phyloP scores from a whole-genome alignment of 345 rosid species.

The Hirschfeldia incana region DNA sequence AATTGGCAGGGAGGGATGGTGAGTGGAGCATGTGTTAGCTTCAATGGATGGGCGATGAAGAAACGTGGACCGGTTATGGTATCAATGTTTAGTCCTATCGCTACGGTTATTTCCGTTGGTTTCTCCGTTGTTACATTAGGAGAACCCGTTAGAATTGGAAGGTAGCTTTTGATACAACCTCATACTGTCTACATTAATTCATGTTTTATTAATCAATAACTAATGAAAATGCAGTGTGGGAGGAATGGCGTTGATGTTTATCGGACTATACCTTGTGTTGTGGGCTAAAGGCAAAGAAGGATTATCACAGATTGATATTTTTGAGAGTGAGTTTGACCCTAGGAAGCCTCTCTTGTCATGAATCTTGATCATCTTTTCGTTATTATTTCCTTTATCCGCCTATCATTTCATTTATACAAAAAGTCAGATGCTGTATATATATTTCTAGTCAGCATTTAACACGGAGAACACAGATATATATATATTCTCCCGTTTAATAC shows the following conservation, averaged over 20 bases:
- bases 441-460: slow-evolving; percentile 3
- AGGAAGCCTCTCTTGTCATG: slow-evolving; percentile 74
- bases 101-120: slow-evolving; percentile 61
- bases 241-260: slow-evolving; percentile 82
- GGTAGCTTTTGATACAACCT: slow-evolving; percentile 46
- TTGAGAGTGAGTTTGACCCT: slow-evolving; percentile 51
- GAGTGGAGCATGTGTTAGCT: slow-evolving; percentile 72
- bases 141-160: slow-evolving; percentile 61
- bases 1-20: slow-evolving; percentile 55
- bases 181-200: too few species aligned
- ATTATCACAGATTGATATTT: slow-evolving; percentile 25
- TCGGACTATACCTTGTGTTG: slow-evolving; percentile 73
- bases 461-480: neutral
- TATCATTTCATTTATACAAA: neutral
- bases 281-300: slow-evolving; percentile 95
- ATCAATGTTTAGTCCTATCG: slow-evolving; percentile 83
- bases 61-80: slow-evolving; percentile 87
- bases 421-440: neutral
- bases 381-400: neutral
- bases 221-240: slow-evolving; percentile 53
- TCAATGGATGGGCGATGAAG: slow-evolving; percentile 94
- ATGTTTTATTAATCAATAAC: neutral
- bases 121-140: slow-evolving; percentile 63
- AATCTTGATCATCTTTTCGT: slow-evolving; percentile 35
- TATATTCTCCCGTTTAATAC: neutral